Evolutionary conservation across 1,139 yeast genomes (phyloP), one percentile per base, ranked within the genome.

Genomic region (Kurtzmaniella quercitrusa): DNA sequence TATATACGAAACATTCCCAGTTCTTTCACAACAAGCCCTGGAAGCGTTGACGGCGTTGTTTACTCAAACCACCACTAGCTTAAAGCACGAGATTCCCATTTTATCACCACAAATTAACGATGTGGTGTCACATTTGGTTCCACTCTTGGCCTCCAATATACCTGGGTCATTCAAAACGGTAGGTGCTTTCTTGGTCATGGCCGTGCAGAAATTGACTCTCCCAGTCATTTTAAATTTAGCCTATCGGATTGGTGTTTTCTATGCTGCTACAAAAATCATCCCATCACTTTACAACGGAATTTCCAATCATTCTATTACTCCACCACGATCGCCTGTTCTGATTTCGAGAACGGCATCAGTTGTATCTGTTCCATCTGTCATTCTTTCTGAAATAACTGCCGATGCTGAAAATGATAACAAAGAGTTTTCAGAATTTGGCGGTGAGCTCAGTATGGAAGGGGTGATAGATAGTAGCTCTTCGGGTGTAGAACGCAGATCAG

Each of bases 241-340:
- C 2, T 91, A 87, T 58, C 76, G 98, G 54, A 80, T 93, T 20
- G 76, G 88, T 2, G 96, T 91, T 3, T 88, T 91, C 55, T 88
- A 88, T 57, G 89, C 96, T 2, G 97, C 98, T 4, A 87, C 97
- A 14, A 83, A 95, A 59, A 89, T 93, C 48, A 88, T 93, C 18
- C 98, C 98, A 1, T 82, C 88, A 17, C 66, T 88, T 47, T 70
- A 71, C 52, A 70, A 71, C 48, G 68, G 68, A 14, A 61, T 65
- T 1, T 54, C 65, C 17, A 65, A 66, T 45, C 71, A 68, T 22
- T 53, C 60, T 19, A 46, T 50, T 12, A 56, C 80, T 5, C 68
- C 71, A 8, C 66, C 71, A 39, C 57, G 65, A 50, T 60, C 67
- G 2, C 59, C 62, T 3, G 43, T 55, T 12, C 50, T 45, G 23